A percentile compares a stretch with the other conserved stretches of the same genome.
phyloP scores from a whole-genome alignment of 805 yeast species.

The Ogataea allantospora region DNA sequence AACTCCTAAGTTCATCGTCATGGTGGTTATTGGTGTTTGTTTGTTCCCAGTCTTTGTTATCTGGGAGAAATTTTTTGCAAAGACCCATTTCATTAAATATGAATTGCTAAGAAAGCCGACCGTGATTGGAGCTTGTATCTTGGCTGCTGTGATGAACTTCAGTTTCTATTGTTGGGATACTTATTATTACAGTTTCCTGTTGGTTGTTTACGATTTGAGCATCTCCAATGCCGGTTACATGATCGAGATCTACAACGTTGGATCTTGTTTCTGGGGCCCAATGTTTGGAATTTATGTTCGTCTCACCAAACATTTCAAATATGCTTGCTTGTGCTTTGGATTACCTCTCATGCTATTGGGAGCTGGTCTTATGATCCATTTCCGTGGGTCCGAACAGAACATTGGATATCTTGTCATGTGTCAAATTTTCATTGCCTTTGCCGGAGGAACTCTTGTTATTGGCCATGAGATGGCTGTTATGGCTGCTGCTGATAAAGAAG shows the following conservation, averaged over 20 bases:
- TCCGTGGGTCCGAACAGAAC: slow-evolving; percentile 22
- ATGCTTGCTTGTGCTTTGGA: slow-evolving; percentile 22
- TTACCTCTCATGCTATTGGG: slow-evolving; percentile 24
- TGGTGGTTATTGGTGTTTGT: slow-evolving; percentile 41
- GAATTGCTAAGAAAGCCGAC: slow-evolving; percentile 27
- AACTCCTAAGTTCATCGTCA: slow-evolving; percentile 42
- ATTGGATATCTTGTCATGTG: slow-evolving; percentile 29
- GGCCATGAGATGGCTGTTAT: slow-evolving; percentile 34
- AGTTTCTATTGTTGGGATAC: slow-evolving; percentile 28
- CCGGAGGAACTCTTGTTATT: slow-evolving; percentile 38
- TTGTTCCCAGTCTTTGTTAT: slow-evolving; percentile 34
- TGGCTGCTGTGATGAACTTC: slow-evolving; percentile 19
- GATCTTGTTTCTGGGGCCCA: slow-evolving; percentile 25
- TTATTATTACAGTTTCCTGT: slow-evolving; percentile 22
- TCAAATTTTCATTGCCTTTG: slow-evolving; percentile 39
- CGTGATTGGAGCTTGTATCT: slow-evolving; percentile 27
- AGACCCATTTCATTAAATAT: slow-evolving; percentile 27
- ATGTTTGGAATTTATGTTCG: slow-evolving; percentile 25
- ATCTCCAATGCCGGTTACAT: slow-evolving; percentile 26
- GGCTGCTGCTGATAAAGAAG: slow-evolving; percentile 42
- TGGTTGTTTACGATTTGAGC: slow-evolving; percentile 24
- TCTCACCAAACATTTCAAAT: slow-evolving; percentile 23
- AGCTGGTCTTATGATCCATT: slow-evolving; percentile 28
- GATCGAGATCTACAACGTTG: slow-evolving; percentile 26
- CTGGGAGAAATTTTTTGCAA: slow-evolving; percentile 36